These are phyloP conservation scores for Hamigera avellanea DNA, from an alignment of 495 filamentous ascomycete species.

Conservation along the genomic window DNA sequence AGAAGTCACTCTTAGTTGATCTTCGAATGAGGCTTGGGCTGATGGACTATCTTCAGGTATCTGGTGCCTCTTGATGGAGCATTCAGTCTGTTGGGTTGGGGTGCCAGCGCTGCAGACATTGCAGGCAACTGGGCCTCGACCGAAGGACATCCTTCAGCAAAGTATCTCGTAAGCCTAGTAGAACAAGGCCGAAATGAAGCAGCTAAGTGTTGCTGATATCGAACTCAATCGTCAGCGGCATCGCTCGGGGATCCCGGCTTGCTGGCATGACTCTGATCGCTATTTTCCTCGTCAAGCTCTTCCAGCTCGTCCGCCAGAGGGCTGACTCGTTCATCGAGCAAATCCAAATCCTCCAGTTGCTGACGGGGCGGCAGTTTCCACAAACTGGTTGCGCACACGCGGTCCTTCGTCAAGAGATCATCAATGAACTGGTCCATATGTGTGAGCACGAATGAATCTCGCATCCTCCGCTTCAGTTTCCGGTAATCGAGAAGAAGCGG, in stretches of 20 bases:
- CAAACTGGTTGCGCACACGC: constrained; percentile 82
- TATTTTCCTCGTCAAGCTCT: constrained; percentile 60
- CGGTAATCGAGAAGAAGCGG: constrained; percentile 71
- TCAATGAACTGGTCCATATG: constrained; percentile 92
- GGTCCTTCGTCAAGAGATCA: constrained; percentile 77
- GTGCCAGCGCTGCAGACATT: too few relatives aligned
- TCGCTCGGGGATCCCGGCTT: constrained; percentile 7
- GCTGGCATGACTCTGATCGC: constrained; percentile 22
- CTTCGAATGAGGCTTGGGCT: too few relatives aligned
- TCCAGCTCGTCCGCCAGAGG: constrained; percentile 74
- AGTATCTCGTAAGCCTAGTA: too few relatives aligned
- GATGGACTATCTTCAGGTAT: too few relatives aligned
- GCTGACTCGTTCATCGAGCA: constrained; percentile 78
- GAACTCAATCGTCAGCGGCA: constrained; percentile 18
- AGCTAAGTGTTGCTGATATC: not conserved
- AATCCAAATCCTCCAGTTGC: constrained; percentile 78
- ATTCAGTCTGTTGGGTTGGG: too few relatives aligned
- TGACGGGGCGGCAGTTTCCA: constrained; percentile 81
- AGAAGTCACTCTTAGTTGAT: too few relatives aligned
- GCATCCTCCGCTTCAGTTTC: constrained; percentile 66
- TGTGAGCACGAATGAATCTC: constrained; percentile 59
- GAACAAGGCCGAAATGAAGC: too few relatives aligned
- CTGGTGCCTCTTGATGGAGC: too few relatives aligned
- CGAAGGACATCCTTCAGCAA: too few relatives aligned
- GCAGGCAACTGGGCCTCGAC: too few relatives aligned